Conservation (phyloP, 2,329 filamentous ascomycete species). For the Phyllosticta capitalensis region DNA sequence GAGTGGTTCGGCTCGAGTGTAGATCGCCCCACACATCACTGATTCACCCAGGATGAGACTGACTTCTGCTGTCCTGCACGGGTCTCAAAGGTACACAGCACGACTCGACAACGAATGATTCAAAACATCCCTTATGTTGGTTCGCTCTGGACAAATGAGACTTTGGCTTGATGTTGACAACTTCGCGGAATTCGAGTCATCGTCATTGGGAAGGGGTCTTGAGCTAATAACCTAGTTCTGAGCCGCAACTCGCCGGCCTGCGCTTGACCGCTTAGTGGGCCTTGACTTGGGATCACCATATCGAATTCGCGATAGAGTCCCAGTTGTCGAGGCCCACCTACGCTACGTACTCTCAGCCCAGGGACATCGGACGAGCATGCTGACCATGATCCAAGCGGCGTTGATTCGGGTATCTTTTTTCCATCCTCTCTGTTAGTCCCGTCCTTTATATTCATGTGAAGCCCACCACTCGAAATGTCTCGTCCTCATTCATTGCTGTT, state of each 20-base stretch:
- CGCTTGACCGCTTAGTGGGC: not conserved
- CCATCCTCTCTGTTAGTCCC: not conserved
- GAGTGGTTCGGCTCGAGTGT: not conserved
- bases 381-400: not conserved
- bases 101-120: not conserved
- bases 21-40: not conserved
- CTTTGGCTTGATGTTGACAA: not conserved
- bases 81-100: not conserved
- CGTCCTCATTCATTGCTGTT: not conserved
- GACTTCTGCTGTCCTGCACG: not conserved
- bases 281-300: not conserved
- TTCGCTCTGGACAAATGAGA: not conserved
- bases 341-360: not conserved
- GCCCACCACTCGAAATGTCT: not conserved
- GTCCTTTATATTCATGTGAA: not conserved
- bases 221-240: not conserved
- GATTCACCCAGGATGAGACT: not conserved
- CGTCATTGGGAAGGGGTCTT: not conserved
- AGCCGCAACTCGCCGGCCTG: not conserved
- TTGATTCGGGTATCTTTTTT: not conserved
- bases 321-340: not conserved
- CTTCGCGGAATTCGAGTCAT: not conserved
- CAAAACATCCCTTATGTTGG: not conserved
- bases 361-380: not conserved
- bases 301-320: not conserved